phyloP scores from a whole-genome alignment of 192 early-diverging fungal genomes.

The Backusella luteola region DNA sequence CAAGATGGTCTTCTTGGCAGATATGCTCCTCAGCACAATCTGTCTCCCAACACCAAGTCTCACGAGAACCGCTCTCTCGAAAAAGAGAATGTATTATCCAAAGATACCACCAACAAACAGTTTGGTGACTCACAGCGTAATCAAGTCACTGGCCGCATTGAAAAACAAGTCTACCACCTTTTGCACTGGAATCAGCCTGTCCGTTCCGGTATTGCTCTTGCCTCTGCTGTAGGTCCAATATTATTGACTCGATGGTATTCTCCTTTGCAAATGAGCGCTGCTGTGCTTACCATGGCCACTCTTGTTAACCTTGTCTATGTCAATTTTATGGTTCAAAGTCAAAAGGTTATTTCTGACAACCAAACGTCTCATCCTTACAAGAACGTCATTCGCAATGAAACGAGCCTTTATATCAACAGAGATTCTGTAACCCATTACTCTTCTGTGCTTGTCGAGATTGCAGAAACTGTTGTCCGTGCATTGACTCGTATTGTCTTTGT shows the following conservation, averaged over 20 bases:
- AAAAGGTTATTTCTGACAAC: slow-evolving; percentile 8
- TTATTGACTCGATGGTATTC: slow-evolving; percentile 26
- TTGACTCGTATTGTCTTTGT: slow-evolving; percentile 21
- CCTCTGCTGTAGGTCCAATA: not conserved
- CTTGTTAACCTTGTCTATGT: slow-evolving; percentile 26
- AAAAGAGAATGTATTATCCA: no score
- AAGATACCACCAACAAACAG: not conserved
- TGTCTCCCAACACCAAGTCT: not conserved
- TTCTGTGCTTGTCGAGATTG: slow-evolving; percentile 4
- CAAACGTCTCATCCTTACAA: slow-evolving; percentile 9
- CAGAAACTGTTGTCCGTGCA: slow-evolving; percentile 14
- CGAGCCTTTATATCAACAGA: slow-evolving; percentile 8
- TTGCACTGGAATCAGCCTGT: slow-evolving; percentile 24
- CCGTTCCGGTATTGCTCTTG: slow-evolving; percentile 8
- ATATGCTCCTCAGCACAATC: not conserved
- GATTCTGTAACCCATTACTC: slow-evolving; percentile 1
- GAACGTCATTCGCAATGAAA: slow-evolving; percentile 13
- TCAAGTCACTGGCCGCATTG: slow-evolving; percentile 11
- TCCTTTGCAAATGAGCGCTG: slow-evolving; percentile 15
- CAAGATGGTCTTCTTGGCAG: not conserved
- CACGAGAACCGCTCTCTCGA: no score
- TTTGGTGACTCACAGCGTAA: not conserved
- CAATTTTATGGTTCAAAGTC: slow-evolving; percentile 5
- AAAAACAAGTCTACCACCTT: not conserved
- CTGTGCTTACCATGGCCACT: slow-evolving; percentile 11